Evolutionary conservation across 352 stramenopile genomes (phyloP).

Genomic region (Phytophthora pisi): DNA sequence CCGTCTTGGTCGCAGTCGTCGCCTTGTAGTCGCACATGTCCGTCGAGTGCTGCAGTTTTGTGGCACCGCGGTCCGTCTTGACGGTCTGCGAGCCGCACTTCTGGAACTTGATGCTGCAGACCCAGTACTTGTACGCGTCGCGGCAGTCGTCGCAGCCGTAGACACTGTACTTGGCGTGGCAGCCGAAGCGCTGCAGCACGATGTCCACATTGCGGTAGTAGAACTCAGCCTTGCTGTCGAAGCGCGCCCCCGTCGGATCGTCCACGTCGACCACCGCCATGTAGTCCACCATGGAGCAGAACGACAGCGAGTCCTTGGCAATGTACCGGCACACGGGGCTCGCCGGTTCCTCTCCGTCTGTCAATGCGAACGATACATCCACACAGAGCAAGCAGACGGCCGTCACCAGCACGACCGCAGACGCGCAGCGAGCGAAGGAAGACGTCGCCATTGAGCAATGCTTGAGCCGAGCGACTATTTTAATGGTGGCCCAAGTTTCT

Average conservation of each 20-base stretch:
- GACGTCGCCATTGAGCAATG: background rate
- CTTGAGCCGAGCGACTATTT: conserved; percentile 9
- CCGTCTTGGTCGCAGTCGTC: background rate
- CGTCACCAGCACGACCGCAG: background rate
- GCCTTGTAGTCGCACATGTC: conserved; percentile 39
- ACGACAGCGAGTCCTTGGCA: conserved; percentile 67
- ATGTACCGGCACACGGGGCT: conserved; percentile 56
- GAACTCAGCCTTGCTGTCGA: conserved; percentile 66
- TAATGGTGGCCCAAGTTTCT: conserved; percentile 6
- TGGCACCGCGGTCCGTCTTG: conserved; percentile 20
- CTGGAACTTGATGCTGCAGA: conserved; percentile 88
- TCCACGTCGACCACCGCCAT: conserved; percentile 66
- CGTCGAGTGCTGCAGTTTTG: conserved; percentile 19
- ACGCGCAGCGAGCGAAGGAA: background rate
- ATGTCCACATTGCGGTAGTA: conserved; percentile 87
- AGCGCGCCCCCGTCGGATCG: conserved; percentile 50
- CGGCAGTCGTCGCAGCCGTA: conserved; percentile 85
- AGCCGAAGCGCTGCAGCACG: conserved; percentile 83
- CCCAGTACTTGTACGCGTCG: conserved; percentile 90
- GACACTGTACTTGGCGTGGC: conserved; percentile 78
- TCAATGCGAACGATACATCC: conserved; percentile 2
- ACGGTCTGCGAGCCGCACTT: conserved; percentile 51
- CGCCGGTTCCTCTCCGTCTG: conserved; percentile 51
- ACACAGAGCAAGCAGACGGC: background rate
- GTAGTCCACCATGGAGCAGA: conserved; percentile 89